A percentile compares a stretch with the other conserved stretches of the same genome.
phyloP scores from a whole-genome alignment of 208 protist species.

The Leishmania amazonensis region DNA sequence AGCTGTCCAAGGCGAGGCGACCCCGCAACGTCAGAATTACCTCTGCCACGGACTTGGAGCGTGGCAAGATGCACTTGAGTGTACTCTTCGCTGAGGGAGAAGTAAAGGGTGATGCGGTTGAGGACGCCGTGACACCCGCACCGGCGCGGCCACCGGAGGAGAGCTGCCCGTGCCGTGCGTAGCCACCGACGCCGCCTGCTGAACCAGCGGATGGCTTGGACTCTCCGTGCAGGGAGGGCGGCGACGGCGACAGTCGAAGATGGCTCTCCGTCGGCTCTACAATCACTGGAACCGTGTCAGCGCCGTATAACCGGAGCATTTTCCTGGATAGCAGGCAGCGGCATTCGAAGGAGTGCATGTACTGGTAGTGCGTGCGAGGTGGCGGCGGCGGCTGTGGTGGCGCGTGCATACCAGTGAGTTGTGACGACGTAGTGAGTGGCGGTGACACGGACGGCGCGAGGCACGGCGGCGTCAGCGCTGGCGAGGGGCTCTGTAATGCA shows the following conservation, averaged over 20 bases:
- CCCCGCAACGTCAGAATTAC: conserved; percentile 91
- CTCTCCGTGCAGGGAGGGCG: background rate
- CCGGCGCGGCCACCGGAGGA: background rate
- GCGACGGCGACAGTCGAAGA: conserved; percentile 4
- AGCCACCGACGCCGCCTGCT: background rate
- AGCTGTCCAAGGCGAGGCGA: conserved; percentile 81
- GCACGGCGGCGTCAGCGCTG: background rate
- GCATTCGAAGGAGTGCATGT: conserved; percentile 50
- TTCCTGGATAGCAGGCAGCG: conserved; percentile 39
- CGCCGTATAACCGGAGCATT: conserved; percentile 47
- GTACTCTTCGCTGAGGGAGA: conserved; percentile 28
- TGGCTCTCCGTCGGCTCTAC: conserved; percentile 77
- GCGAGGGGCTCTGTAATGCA: background rate
- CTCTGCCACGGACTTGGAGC: conserved; percentile 81
- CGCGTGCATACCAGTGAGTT: background rate
- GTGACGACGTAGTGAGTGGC: background rate
- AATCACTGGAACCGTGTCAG: conserved; percentile 85
- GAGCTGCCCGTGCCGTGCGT: background rate
- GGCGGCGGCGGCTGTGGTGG: conserved; percentile 7
- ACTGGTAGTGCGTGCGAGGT: conserved; percentile 45
- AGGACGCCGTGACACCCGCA: background rate
- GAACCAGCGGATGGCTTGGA: background rate
- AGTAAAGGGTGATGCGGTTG: background rate
- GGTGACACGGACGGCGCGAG: background rate
- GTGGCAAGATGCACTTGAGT: conserved; percentile 61